Base-by-base conservation (phyloP, 1,139 yeast species). In the Yamadazyma mexicana region DNA sequence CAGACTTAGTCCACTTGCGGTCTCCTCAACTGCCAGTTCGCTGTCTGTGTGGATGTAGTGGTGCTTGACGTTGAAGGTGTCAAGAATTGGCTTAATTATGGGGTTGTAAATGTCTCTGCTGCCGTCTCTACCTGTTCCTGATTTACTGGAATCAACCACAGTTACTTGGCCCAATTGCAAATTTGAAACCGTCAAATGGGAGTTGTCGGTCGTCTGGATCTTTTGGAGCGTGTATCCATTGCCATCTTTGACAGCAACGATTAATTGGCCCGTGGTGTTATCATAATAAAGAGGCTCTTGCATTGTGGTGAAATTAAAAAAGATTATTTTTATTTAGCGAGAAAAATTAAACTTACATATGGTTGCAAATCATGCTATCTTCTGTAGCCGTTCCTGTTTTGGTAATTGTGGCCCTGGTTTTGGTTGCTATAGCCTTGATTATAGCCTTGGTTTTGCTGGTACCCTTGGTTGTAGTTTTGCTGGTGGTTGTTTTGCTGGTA, bases 71-170 rank as follows among this genome's bases (percentile, higher is more conserved):
- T 51, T 45, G 17, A 79, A 54, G 3, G 50, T 41, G 0, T 58
- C 51, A 17, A 83, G 64, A 1, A 81, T 45, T 2, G 85, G 85
- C 25, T 55, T 45, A 9, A 83, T 44, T 0, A 80, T 58, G 2
- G 58, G 49, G 0, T 43, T 31, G 51, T 76, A 79, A 14, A 80
- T 54, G 43, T 76, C 72, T 27, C 61, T 63, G 22, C 8, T 20
- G 1, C 55, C 45, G 1, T 51, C 45, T 42, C 85, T 64, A 1
- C 83, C 83, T 0, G 63, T 62, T 0, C 88, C 88, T 0, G 88
- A 80, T 9, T 59, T 56, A 2, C 75, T 54, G 0, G 89, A 83
- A 50, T 83, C 88, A 10, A 83, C 52, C 2, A 64, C 43, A 4
- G 40, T 35, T 5, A 47, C 31, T 15, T 36, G 35, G 25, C 34